Conservation (phyloP, 305 asterid species). For the Ruellia speciosa region DNA sequence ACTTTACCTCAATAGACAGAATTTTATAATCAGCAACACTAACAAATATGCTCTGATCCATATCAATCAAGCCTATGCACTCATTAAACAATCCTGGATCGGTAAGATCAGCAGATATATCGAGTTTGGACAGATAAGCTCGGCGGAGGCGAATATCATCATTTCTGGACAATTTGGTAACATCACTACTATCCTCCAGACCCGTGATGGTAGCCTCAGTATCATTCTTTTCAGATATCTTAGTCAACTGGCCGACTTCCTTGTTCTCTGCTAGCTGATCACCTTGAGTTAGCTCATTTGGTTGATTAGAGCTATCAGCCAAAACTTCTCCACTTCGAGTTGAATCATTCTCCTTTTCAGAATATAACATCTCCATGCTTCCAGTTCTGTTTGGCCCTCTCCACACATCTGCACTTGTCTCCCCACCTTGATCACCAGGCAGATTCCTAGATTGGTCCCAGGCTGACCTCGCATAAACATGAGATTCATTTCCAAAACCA, state of each 20-base stretch:
- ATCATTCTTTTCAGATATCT: slow-evolving; percentile 35
- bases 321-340: slow-evolving; percentile 38
- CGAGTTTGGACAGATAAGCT: slow-evolving; percentile 71
- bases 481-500: slow-evolving; percentile 61
- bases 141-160: slow-evolving; percentile 35
- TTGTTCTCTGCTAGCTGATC: slow-evolving; percentile 43
- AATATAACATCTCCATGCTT: slow-evolving; percentile 47
- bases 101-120: slow-evolving; percentile 75
- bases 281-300: slow-evolving; percentile 5
- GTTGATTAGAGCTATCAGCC: slow-evolving; percentile 26
- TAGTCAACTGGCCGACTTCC: slow-evolving; percentile 34
- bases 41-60: slow-evolving; percentile 33
- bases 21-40: slow-evolving; percentile 37
- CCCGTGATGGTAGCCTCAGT: slow-evolving; percentile 27
- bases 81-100: slow-evolving; percentile 59
- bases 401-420: slow-evolving; percentile 52
- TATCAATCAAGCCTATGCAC: slow-evolving; percentile 45
- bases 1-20: slow-evolving; percentile 58
- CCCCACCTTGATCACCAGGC: slow-evolving; percentile 56
- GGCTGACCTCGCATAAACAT: slow-evolving; percentile 65
- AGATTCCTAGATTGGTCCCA: slow-evolving; percentile 65
- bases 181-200: slow-evolving; percentile 29
- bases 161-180: slow-evolving; percentile 30
- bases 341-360: slow-evolving; percentile 50
- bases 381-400: slow-evolving; percentile 51